Base-by-base conservation (phyloP, 2,329 filamentous ascomycete species). In the Cercospora brassicicola region DNA sequence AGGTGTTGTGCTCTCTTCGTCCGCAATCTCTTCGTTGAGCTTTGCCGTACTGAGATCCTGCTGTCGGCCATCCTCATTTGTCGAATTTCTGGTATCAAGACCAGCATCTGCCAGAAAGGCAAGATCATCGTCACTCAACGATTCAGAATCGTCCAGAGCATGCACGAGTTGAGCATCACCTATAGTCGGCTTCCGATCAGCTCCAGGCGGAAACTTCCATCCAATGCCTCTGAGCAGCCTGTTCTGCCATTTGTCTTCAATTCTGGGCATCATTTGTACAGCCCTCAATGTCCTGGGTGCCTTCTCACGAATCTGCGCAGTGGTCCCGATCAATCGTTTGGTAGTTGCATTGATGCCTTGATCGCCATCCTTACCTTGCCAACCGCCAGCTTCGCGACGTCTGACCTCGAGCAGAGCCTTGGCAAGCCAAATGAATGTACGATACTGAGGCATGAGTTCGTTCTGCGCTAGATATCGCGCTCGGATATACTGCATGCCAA, bases 241-340 rank as follows among this genome's bases (percentile, higher is more conserved):
- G 39, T 64, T 69, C 69, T 78, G 77, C 69, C 76, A 61, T 20
- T 56, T 59, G 66, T 79, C 78, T 33, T 73, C 65, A 3, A 78
- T 70, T 23, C 67, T 66, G 0, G 83, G 83, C 81, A 84, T 82
- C 20, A 76, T 79, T 72, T 82, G 78, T 66, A 84, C 79, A n/a
- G 79, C 80, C 51, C 75, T 72, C 7, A 82, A 59, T 6, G 82
- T 82, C 67, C 67, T 73, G 2, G 82, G 81, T 18, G 80, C 79
- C 53, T 74, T 65, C 53, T 74, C 62, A 39, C 77, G 75, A 15
- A 84, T 72, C 23, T 78, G 66, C 45, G 62, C 62, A 20, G 75
- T 57, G 18, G 59, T 76, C 8, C 77, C 77, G 4, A 76, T 69
- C 62, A 78, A 73, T 13, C 62, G 69, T 72, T 64, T 31, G 15